phyloP scores from a whole-genome alignment of 345 rosid species.

The thale cress (Arabidopsis thaliana) region TAIR10.1 NC_003076.8:11613501-11614000 shows the following conservation, averaged over 20 bases:
- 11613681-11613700: not conserved
- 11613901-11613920: constrained; percentile 81
- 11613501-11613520: not conserved
- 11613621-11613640: not conserved
- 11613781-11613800: not conserved
- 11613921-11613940: constrained; percentile 80
- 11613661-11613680: not conserved
- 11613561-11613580: not conserved
- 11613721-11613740: not conserved
- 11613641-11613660: not conserved
- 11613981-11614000: constrained; percentile 36
- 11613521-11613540: not conserved
- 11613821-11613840: not conserved
- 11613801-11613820: not conserved
- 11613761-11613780: not conserved
- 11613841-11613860: not conserved
- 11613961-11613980: constrained; percentile 82
- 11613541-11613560: not conserved
- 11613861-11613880: not conserved
- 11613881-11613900: constrained; percentile 55
- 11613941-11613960: constrained; percentile 74
- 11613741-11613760: not conserved
- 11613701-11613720: too few relatives aligned
- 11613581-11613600: not conserved
- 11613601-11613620: not conserved